Percentiles rank a stretch among this genome's conserved stretches.
phyloP scores from a whole-genome alignment of 192 early-diverging fungal species.

The Coemansia sp. region DNA sequence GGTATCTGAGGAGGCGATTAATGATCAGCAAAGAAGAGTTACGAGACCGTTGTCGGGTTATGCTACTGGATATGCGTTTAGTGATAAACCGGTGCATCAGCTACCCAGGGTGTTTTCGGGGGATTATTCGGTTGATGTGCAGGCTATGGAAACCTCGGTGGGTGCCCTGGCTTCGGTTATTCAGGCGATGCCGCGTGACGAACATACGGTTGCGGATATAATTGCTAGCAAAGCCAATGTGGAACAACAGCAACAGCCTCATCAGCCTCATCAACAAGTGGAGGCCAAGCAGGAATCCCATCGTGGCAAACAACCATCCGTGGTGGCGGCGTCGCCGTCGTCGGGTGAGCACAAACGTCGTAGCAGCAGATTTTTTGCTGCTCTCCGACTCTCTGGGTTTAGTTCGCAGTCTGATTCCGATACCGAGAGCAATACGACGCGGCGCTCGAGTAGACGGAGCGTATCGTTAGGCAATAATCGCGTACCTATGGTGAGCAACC shows the following conservation, averaged over 20 bases:
- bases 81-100: slow-evolving; percentile 32
- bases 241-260: slow-evolving; percentile 1
- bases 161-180: slow-evolving; percentile 36
- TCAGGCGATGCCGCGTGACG: slow-evolving; percentile 28
- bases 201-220: slow-evolving; percentile 41
- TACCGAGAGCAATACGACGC: slow-evolving; percentile 6
- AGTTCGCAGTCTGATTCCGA: not conserved
- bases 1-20: not conserved
- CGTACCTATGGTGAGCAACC: too few relatives aligned
- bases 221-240: slow-evolving; percentile 35
- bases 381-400: slow-evolving; percentile 23
- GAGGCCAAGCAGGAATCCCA: not conserved
- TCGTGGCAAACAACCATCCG: too few relatives aligned
- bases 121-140: slow-evolving; percentile 38
- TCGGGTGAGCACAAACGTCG: slow-evolving; percentile 31
- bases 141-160: slow-evolving; percentile 44
- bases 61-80: slow-evolving; percentile 35
- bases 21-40: not conserved
- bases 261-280: not conserved
- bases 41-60: slow-evolving; percentile 40
- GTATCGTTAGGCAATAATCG: slow-evolving; percentile 33
- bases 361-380: slow-evolving; percentile 41
- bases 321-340: not conserved
- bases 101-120: slow-evolving; percentile 52
- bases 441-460: slow-evolving; percentile 13